Evolutionary conservation across 2,329 filamentous ascomycete species (phyloP).

Genomic region (Alternaria sp.): DNA sequence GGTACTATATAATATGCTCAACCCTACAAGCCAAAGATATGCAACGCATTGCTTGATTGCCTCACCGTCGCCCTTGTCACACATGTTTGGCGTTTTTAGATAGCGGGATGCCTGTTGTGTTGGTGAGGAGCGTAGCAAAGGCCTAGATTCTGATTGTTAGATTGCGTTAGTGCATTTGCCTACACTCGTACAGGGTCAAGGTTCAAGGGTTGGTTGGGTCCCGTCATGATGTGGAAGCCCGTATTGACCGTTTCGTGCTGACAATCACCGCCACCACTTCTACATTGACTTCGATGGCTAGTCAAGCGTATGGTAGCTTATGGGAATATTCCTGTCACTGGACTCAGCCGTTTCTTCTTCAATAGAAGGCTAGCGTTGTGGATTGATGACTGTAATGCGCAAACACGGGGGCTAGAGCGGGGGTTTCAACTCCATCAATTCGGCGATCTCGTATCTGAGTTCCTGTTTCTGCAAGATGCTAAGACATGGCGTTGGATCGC

Average conservation of each 20-base stretch:
- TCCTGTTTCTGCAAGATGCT: background rate
- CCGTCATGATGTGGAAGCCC: background rate
- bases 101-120: background rate
- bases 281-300: background rate
- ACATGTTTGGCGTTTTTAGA: background rate
- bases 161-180: background rate
- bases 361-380: background rate
- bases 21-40: background rate
- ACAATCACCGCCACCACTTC: background rate
- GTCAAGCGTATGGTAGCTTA: background rate
- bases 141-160: background rate
- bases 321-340: background rate
- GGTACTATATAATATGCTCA: background rate
- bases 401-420: background rate
- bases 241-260: background rate
- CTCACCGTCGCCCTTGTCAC: background rate
- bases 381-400: background rate
- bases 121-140: background rate
- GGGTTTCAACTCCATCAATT: background rate
- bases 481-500: background rate
- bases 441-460: background rate
- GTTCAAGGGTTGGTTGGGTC: background rate
- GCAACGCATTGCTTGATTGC: background rate
- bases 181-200: background rate
- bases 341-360: background rate